Percentiles rank a stretch among this genome's conserved stretches.
Evolutionary conservation across 805 yeast genomes (phyloP).

Genomic region (Zygoascus flipseniorum): DNA sequence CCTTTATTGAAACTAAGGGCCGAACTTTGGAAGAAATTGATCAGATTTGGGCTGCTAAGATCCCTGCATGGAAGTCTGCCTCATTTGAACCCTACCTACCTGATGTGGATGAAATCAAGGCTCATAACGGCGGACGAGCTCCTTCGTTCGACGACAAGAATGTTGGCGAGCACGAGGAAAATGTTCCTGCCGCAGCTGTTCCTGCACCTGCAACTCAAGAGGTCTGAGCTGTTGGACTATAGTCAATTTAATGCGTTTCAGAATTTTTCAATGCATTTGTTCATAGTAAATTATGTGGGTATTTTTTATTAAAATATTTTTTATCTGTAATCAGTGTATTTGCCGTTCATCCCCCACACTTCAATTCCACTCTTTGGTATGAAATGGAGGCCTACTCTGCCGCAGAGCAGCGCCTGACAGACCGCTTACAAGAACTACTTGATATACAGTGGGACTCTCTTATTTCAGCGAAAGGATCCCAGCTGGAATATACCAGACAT

Average conservation of each 20-base stretch:
- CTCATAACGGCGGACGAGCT: conserved; percentile 20
- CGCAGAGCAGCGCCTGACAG: neutral
- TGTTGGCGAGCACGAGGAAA: conserved; percentile 8
- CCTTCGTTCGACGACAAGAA: conserved; percentile 19
- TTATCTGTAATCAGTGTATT: too few species aligned
- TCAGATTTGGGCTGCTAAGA: conserved; percentile 37
- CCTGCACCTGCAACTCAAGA: neutral
- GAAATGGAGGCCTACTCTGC: neutral
- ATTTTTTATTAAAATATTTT: too few species aligned
- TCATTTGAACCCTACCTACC: conserved; percentile 48
- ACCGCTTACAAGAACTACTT: conserved; percentile 10
- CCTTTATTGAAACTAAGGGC: conserved; percentile 22
- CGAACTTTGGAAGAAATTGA: conserved; percentile 32
- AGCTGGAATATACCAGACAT: conserved; percentile 8
- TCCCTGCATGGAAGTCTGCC: conserved; percentile 79
- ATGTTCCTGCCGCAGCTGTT: conserved; percentile 1
- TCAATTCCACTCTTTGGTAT: neutral
- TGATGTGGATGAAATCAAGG: conserved; percentile 18
- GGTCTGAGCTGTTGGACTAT: neutral
- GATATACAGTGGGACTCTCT: conserved; percentile 18
- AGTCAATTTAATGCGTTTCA: neutral
- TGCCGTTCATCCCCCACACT: neutral
- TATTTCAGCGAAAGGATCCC: conserved; percentile 5
- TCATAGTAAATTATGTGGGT: neutral
- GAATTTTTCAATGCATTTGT: neutral